A percentile compares a stretch with the other conserved stretches of the same genome.
Evolutionary conservation across 1,284 basidiomycete species (phyloP).

Genomic region (Neotropicomus parvogracilis): DNA sequence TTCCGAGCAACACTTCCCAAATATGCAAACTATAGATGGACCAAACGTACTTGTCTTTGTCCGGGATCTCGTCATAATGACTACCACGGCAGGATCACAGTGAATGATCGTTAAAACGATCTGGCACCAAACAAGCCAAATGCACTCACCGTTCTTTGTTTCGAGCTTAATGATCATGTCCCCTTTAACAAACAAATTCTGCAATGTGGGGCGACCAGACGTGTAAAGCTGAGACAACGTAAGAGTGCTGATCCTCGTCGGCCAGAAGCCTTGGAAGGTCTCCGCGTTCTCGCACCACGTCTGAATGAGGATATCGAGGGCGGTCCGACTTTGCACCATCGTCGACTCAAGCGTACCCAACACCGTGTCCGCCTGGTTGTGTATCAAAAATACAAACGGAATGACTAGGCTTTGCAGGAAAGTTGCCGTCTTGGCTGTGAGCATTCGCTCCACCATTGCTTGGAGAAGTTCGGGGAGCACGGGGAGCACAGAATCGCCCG

Average conservation of each 20-base stretch:
- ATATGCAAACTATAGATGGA: conserved; percentile 7
- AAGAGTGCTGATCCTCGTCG: conserved; percentile 78
- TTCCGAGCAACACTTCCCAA: conserved; percentile 9
- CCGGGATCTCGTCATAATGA: conserved; percentile 93
- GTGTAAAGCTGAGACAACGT: conserved; percentile 78
- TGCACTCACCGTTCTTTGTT: conserved; percentile 70
- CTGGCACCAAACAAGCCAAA: background rate
- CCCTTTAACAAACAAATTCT: conserved; percentile 79
- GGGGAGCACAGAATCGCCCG: conserved; percentile 72
- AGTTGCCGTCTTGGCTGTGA: conserved; percentile 79
- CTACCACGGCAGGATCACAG: conserved; percentile 39
- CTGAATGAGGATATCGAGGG: conserved; percentile 78
- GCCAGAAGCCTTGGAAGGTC: conserved; percentile 94
- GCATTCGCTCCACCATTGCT: conserved; percentile 80
- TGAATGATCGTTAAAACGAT: conserved; percentile 15
- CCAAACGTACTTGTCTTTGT: conserved; percentile 73
- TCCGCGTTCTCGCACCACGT: conserved; percentile 94
- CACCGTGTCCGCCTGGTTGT: conserved; percentile 76
- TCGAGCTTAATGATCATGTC: conserved; percentile 82
- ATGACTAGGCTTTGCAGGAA: conserved; percentile 90
- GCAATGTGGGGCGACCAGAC: conserved; percentile 62
- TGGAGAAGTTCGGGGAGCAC: conserved; percentile 84
- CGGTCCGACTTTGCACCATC: conserved; percentile 52
- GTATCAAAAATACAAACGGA: conserved; percentile 91
- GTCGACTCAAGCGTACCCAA: conserved; percentile 72